phyloP scores from a whole-genome alignment of 805 yeast genomes.

The Ogataea haglerorum region DNA sequence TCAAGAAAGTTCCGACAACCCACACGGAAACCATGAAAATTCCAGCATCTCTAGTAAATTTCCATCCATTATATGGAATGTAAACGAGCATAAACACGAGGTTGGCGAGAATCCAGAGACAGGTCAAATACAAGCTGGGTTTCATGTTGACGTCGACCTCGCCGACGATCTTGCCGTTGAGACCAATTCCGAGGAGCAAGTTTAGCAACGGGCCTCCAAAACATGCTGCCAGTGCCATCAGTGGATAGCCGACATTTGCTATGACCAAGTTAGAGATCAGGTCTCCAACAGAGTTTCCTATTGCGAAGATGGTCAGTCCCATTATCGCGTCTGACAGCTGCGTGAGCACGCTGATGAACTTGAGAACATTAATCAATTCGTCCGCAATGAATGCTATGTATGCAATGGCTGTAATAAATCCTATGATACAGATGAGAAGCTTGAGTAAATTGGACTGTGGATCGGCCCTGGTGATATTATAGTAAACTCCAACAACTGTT shows the following conservation, averaged over 20 bases:
- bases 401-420: slow-evolving; percentile 63
- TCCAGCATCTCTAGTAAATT: slow-evolving; percentile 39
- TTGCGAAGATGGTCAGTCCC: slow-evolving; percentile 85
- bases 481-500: slow-evolving; percentile 13
- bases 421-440: slow-evolving; percentile 41
- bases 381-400: slow-evolving; percentile 71
- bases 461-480: slow-evolving; percentile 17
- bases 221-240: slow-evolving; percentile 94
- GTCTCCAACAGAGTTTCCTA: slow-evolving; percentile 93
- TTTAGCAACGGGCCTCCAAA: slow-evolving; percentile 89
- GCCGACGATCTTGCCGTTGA: slow-evolving; percentile 56
- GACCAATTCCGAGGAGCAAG: slow-evolving; percentile 74
- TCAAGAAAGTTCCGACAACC: slow-evolving; percentile 37
- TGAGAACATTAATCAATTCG: slow-evolving; percentile 63
- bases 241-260: slow-evolving; percentile 75
- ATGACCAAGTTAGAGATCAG: slow-evolving; percentile 78
- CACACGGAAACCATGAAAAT: slow-evolving; percentile 38
- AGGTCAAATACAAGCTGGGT: slow-evolving; percentile 39
- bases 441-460: slow-evolving; percentile 23
- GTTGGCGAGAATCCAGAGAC: slow-evolving; percentile 37
- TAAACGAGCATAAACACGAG: slow-evolving; percentile 36
- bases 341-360: slow-evolving; percentile 56
- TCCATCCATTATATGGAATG: slow-evolving; percentile 43
- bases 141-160: slow-evolving; percentile 33
- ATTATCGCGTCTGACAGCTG: slow-evolving; percentile 71